These are phyloP conservation scores for Pythium dissimile DNA, from an alignment of 352 stramenopile species.

Conservation along the genomic window DNA sequence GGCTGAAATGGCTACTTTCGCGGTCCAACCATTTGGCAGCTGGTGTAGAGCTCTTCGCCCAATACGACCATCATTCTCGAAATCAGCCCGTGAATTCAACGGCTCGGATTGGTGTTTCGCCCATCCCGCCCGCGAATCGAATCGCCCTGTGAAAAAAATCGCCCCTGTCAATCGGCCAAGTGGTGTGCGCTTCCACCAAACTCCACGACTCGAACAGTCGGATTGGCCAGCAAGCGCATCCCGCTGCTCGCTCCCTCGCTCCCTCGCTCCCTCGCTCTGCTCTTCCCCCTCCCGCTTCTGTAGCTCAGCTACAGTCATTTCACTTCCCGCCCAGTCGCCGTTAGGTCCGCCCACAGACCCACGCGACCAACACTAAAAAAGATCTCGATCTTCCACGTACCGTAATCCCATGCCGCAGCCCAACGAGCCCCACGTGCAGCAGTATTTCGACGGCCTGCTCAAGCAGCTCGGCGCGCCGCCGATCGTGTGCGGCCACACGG, in stretches of 20 bases:
- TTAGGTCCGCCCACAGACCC: not conserved
- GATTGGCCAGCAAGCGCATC: constrained; percentile 1
- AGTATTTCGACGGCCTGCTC: constrained; percentile 65
- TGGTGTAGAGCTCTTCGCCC: not conserved
- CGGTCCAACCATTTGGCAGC: constrained; percentile 7
- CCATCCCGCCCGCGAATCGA: too few species aligned
- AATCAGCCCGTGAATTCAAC: not conserved
- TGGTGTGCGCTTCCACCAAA: not conserved
- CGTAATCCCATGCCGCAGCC: constrained; percentile 42
- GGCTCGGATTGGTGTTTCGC: too few species aligned
- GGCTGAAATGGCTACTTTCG: constrained; percentile 15
- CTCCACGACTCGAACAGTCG: constrained; percentile 5
- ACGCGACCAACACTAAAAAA: too few species aligned
- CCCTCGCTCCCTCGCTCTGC: not conserved
- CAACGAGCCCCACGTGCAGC: constrained; percentile 37
- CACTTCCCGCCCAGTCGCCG: not conserved
- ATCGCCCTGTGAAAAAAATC: not conserved
- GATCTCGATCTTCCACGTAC: too few species aligned
- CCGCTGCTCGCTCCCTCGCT: not conserved
- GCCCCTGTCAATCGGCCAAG: constrained; percentile 13
- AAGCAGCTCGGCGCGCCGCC: constrained; percentile 45
- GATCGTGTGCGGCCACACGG: constrained; percentile 47
- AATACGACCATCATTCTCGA: constrained; percentile 17
- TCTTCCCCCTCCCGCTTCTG: not conserved
- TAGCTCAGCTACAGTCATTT: constrained; percentile 15